Conservation (phyloP, 2,329 filamentous ascomycete genomes). For the Colletotrichum graminicola region DNA sequence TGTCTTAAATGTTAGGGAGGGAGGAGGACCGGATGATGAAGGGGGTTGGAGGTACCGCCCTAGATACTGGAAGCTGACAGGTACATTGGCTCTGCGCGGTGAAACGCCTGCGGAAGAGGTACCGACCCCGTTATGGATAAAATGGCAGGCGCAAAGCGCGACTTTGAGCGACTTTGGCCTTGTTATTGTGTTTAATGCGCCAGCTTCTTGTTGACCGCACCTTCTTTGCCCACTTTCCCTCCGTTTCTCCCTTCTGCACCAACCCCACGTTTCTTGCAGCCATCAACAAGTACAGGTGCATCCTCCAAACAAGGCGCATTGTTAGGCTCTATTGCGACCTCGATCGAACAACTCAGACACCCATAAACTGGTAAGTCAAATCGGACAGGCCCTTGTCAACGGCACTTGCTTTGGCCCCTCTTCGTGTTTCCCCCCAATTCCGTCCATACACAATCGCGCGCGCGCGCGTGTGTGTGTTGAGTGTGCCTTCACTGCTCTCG, state of each 20-base stretch:
- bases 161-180: conserved; percentile 32
- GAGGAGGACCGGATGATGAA: conserved; percentile 26
- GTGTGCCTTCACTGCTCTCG: conserved; percentile 30
- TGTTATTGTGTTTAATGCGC: conserved; percentile 43
- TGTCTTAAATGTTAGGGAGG: conserved; percentile 6
- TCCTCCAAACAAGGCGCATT: conserved; percentile 43
- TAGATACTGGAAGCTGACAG: conserved; percentile 19
- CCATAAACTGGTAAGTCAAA: conserved; percentile 36
- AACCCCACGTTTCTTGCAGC: conserved; percentile 54
- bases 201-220: conserved; percentile 43
- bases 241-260: conserved; percentile 50
- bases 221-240: conserved; percentile 43
- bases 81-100: conserved; percentile 8
- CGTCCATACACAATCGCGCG: conserved; percentile 29
- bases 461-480: conserved; percentile 15
- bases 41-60: conserved; percentile 31
- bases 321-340: conserved; percentile 42
- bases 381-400: conserved; percentile 32
- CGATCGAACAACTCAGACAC: conserved; percentile 43
- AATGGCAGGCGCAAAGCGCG: conserved; percentile 10
- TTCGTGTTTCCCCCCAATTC: conserved; percentile 19
- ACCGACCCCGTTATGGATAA: conserved; percentile 26
- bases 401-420: conserved; percentile 33
- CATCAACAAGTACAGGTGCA: conserved; percentile 45
- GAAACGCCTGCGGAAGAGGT: not conserved